These are phyloP conservation scores for Kokia cookei DNA, from an alignment of 441 rosid species.

Conservation along the genomic window DNA sequence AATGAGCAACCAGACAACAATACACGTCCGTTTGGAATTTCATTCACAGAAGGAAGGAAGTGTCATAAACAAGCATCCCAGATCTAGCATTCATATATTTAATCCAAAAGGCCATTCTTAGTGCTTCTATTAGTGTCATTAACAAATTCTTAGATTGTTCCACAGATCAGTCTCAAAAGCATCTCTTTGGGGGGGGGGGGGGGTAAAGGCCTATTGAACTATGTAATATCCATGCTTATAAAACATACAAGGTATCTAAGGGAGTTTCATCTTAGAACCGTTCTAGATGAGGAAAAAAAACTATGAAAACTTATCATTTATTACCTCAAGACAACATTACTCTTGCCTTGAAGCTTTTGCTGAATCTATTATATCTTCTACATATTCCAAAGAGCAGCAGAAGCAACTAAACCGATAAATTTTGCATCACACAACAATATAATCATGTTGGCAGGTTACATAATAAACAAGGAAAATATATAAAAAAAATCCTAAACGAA, in stretches of 20 bases:
- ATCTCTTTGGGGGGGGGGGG: not conserved
- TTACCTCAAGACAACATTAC: not conserved
- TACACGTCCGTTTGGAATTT: too few species aligned
- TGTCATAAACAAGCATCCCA: not conserved
- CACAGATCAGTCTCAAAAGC: not conserved
- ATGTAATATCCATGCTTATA: not conserved
- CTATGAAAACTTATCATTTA: too few species aligned
- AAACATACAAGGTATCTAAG: not conserved
- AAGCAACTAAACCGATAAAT: not conserved
- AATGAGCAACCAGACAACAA: not conserved
- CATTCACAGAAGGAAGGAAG: not conserved
- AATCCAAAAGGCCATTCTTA: not conserved
- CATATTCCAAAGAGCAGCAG: not conserved
- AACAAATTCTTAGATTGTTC: not conserved
- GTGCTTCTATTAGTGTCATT: not conserved
- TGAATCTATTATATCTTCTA: not conserved
- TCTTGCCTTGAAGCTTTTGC: not conserved
- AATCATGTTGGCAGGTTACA: not conserved
- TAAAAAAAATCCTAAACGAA: not conserved
- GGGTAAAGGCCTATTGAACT: not conserved
- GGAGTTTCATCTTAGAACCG: not conserved
- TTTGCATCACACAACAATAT: not conserved
- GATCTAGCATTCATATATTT: not conserved
- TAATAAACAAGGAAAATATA: not conserved
- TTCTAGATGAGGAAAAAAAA: too few species aligned